Evolutionary conservation across 2,329 filamentous ascomycete species (phyloP), one percentile per base, ranked within the genome.

Genomic region (Penicillium sp.): DNA sequence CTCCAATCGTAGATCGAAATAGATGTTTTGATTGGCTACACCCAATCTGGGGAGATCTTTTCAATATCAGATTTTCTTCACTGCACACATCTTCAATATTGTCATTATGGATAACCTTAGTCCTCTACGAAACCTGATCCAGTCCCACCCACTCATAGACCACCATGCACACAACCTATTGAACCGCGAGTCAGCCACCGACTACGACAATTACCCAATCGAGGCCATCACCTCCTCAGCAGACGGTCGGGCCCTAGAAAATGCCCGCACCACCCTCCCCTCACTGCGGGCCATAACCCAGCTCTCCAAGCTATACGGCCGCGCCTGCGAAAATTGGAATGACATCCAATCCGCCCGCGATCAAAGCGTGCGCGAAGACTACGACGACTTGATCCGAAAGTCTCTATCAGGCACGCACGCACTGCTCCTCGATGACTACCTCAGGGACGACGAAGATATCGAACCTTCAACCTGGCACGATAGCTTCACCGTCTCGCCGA

Each of bases 381-480:
- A 83, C 55, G 77, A 85, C 6, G 81, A 74, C 3, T 86, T 91
- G 79, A 79, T 84, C 12, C 79, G 77, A 44, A 80, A 79, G 61
- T 94, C 90, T 65, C 80, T 96, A 5, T 74, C 83, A 13, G 90
- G 90, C 1, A 89, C 90, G 29, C 86, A 93, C 70, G 85, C 83
- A 1, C 79, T 93, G 12, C 79, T 96, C 1, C 82, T 96, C n/a
- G 91, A 94, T 64, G 90, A 94, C 73, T 88, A 90, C 0, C 75
- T 93, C 8, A 81, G 83, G 52, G 76, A 79, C 15, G 76, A 78
- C 2, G 80, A 57, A 36, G 55, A 82, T 8, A 82, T 85, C 1
- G 82, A 89, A 63, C 71, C 79, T 0, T 89, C 85, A 64, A 68
- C 76, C 6, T 89, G 86, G 83, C 87, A 91, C 69, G 82, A 89